Evolutionary conservation across 768 basidiomycete species (phyloP).

Genomic region (Lactarius evosmus): DNA sequence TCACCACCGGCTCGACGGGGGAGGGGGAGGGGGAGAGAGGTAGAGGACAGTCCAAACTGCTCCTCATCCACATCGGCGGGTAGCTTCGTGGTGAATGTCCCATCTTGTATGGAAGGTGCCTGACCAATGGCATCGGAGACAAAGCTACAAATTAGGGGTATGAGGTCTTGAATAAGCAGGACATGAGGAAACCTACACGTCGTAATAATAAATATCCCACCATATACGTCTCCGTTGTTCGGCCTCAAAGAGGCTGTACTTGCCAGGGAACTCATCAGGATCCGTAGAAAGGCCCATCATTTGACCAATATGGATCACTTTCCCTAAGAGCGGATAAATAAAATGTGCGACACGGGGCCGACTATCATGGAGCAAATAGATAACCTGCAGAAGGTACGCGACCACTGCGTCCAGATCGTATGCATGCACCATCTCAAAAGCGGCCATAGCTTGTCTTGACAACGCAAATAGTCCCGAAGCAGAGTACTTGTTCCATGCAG

Average conservation of each 20-base stretch:
- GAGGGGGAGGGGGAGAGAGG: slow-evolving; percentile 41
- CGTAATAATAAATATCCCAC: slow-evolving; percentile 80
- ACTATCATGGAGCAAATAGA: slow-evolving; percentile 53
- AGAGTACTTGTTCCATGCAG: slow-evolving; percentile 23
- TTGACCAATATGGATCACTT: slow-evolving; percentile 65
- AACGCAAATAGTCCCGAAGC: slow-evolving; percentile 43
- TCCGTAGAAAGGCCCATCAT: slow-evolving; percentile 61
- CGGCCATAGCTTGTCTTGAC: slow-evolving; percentile 46
- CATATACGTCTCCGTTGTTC: slow-evolving; percentile 57
- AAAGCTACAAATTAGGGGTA: slow-evolving; percentile 44
- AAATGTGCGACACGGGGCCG: slow-evolving; percentile 41
- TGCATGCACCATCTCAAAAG: slow-evolving; percentile 42
- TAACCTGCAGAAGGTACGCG: slow-evolving; percentile 55
- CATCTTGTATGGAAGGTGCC: slow-evolving; percentile 54
- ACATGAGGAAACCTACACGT: slow-evolving; percentile 51
- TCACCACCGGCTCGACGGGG: slow-evolving; percentile 30
- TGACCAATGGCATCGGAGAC: slow-evolving; percentile 65
- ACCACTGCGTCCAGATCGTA: slow-evolving; percentile 58
- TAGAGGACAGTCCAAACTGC: slow-evolving; percentile 46
- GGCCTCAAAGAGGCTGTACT: slow-evolving; percentile 48
- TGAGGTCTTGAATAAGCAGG: not conserved
- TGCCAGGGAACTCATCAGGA: slow-evolving; percentile 50
- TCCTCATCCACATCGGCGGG: slow-evolving; percentile 59
- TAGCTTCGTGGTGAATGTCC: slow-evolving; percentile 52
- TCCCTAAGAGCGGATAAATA: slow-evolving; percentile 52